These are phyloP conservation scores for Physcomitrellopsis africana DNA, from an alignment of 225 moss, liverwort and hornwort genomes.

Conservation along the genomic window DNA sequence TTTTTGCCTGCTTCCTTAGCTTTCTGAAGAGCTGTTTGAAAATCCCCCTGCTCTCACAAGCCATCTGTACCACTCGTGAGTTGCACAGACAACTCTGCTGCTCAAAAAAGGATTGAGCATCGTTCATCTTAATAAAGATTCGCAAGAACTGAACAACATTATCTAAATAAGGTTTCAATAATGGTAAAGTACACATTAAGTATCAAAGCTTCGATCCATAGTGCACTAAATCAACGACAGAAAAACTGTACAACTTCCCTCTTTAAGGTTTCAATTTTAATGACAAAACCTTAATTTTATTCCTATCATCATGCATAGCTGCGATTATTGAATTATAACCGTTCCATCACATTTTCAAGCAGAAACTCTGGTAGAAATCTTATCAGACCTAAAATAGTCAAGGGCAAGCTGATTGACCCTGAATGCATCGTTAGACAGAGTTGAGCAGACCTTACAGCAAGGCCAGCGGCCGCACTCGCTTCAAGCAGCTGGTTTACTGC, in stretches of 20 bases:
- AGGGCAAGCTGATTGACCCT: background rate
- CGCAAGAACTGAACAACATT: background rate
- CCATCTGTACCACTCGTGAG: conserved; percentile 41
- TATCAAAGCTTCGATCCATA: background rate
- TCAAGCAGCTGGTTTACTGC: conserved; percentile 78
- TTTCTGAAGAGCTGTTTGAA: conserved; percentile 76
- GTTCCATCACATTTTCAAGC: conserved; percentile 15
- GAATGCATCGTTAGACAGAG: background rate
- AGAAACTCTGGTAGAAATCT: conserved; percentile 4
- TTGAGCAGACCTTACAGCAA: conserved; percentile 59
- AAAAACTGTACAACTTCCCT: background rate
- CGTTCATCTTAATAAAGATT: background rate
- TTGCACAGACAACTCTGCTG: conserved; percentile 16
- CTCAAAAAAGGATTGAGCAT: conserved; percentile 9
- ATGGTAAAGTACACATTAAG: background rate
- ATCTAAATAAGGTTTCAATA: background rate
- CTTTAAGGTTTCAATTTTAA: background rate
- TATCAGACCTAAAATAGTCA: background rate
- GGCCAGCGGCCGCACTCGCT: conserved; percentile 76
- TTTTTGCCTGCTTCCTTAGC: conserved; percentile 86
- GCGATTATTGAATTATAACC: conserved; percentile 1
- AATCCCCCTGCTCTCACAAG: conserved; percentile 73
- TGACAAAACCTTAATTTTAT: background rate
- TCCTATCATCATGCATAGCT: conserved; percentile 18
- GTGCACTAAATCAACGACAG: background rate